phyloP scores from a whole-genome alignment of 768 basidiomycete genomes.

The Candolleomyces eurysporus region DNA sequence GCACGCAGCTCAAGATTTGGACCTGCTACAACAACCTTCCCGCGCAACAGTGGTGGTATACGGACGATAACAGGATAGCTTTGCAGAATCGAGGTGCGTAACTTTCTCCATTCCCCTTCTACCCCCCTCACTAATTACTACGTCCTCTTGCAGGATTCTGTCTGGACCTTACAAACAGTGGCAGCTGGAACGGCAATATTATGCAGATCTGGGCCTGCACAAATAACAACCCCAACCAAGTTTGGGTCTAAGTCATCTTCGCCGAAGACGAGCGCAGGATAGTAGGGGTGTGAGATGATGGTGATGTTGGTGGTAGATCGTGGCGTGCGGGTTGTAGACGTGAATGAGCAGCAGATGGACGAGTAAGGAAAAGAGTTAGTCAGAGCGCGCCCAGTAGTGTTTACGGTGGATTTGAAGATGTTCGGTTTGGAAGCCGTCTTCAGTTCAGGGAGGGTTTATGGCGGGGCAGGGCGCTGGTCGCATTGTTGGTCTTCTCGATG shows the following conservation, averaged over 20 bases:
- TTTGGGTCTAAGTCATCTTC: constrained; percentile 2
- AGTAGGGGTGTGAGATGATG: not conserved
- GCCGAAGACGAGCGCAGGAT: not conserved
- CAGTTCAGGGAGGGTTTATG: not conserved
- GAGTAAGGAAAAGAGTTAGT: not conserved
- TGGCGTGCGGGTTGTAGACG: too few relatives aligned
- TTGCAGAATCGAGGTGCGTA: constrained; percentile 22
- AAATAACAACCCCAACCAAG: constrained; percentile 8
- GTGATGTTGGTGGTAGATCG: not conserved
- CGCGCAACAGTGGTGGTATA: constrained; percentile 33
- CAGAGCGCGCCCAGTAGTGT: not conserved
- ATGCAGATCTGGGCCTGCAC: constrained; percentile 13
- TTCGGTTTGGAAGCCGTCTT: not conserved
- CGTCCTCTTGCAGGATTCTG: constrained; percentile 7
- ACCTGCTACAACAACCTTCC: constrained; percentile 29
- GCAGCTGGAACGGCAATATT: constrained; percentile 8
- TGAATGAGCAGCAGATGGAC: too few relatives aligned
- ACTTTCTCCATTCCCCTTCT: not conserved
- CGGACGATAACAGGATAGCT: constrained; percentile 26
- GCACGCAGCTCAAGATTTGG: constrained; percentile 22
- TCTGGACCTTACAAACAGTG: constrained; percentile 14
- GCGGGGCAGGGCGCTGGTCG: not conserved
- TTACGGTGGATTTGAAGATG: not conserved
- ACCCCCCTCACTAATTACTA: not conserved
- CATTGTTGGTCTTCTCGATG: not conserved